These are phyloP conservation scores for Physaria fendleri DNA, from an alignment of 345 rosid species.

Conservation along the genomic window DNA sequence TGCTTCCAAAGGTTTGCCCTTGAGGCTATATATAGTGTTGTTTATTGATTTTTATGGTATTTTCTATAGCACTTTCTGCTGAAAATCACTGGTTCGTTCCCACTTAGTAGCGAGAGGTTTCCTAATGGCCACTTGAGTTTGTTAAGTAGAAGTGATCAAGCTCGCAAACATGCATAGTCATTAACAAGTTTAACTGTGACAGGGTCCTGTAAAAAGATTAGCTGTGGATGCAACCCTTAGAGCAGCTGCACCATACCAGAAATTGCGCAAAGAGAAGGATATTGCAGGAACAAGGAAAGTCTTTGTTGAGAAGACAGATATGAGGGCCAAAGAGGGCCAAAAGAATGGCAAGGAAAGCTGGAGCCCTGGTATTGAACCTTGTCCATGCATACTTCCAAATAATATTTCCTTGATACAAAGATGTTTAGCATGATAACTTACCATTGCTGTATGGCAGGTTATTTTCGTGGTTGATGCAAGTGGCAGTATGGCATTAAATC, in stretches of 20 bases:
- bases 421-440: slow-evolving; percentile 11
- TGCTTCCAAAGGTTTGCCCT: slow-evolving; percentile 84
- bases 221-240: slow-evolving; percentile 98
- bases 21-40: not conserved
- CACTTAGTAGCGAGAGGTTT: slow-evolving; percentile 13
- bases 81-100: not conserved
- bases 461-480: slow-evolving; percentile 97
- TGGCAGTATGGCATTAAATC: slow-evolving; percentile 98
- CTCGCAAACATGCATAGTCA: slow-evolving; percentile 3
- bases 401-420: slow-evolving; percentile 27
- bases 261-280: slow-evolving; percentile 79
- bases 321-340: slow-evolving; percentile 99
- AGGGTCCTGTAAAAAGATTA: slow-evolving; percentile 94
- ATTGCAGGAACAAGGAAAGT: slow-evolving; percentile 65
- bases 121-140: not conserved
- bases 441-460: slow-evolving; percentile 49
- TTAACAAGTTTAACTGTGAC: slow-evolving; percentile 8
- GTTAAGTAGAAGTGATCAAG: not conserved
- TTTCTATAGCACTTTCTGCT: slow-evolving; percentile 2
- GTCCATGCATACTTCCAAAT: slow-evolving; percentile 24
- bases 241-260: slow-evolving; percentile 98
- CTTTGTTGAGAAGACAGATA: slow-evolving; percentile 90
- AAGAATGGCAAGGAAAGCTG: slow-evolving; percentile 98
- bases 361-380: slow-evolving; percentile 73
- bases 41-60: not conserved